phyloP scores from a whole-genome alignment of 257 asterid species.

The Solanum bulbocastanum region DNA sequence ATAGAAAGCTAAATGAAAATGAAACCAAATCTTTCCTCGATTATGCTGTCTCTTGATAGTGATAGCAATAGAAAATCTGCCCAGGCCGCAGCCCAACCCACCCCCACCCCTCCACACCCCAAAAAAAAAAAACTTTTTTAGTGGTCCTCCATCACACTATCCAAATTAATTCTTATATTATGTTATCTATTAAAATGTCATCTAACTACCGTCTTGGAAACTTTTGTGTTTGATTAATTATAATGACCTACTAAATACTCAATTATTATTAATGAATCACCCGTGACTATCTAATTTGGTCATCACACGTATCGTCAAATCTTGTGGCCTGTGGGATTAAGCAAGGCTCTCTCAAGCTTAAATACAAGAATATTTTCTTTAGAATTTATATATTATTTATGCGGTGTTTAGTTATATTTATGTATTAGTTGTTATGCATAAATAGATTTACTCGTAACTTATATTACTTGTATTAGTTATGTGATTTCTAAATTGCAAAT shows the following conservation, averaged over 20 bases:
- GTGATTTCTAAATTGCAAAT: no score
- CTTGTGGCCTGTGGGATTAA: background rate
- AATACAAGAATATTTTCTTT: no score
- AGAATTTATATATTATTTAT: no score
- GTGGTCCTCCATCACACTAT: constrained; percentile 22
- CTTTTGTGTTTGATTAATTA: background rate
- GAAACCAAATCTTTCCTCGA: constrained; percentile 48
- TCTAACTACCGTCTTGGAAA: background rate
- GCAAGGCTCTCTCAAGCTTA: background rate
- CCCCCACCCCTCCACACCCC: no score
- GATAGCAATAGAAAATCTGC: constrained; percentile 26
- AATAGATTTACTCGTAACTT: no score
- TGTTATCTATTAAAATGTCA: background rate
- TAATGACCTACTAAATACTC: background rate
- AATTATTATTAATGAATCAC: background rate
- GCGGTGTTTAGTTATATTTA: no score
- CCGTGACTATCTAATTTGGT: background rate
- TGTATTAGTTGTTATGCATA: no score
- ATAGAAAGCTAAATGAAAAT: constrained; percentile 18
- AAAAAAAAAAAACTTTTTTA: background rate
- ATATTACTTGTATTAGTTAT: no score
- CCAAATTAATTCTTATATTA: background rate
- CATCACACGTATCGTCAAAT: background rate
- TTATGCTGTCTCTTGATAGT: constrained; percentile 43
- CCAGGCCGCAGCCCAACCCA: background rate